phyloP scores from a whole-genome alignment of 2,329 filamentous ascomycete genomes.

The Penicillium sp. region DNA sequence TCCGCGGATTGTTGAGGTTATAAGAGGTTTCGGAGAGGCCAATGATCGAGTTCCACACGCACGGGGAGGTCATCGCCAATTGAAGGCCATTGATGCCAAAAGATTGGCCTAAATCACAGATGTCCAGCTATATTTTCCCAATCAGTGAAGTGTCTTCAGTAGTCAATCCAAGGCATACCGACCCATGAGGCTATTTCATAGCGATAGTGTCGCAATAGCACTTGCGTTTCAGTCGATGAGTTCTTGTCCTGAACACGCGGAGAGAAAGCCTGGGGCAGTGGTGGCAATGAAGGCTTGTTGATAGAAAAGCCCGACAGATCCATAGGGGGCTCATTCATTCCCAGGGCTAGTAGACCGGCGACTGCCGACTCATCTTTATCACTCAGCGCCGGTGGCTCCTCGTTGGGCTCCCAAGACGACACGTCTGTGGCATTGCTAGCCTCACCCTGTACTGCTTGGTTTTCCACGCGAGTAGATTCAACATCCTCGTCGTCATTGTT shows the following conservation, averaged over 20 bases:
- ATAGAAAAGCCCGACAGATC: constrained; percentile 2
- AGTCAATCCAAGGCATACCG: constrained; percentile 12
- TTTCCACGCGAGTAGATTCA: background rate
- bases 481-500: background rate
- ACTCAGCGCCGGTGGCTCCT: constrained; percentile 9
- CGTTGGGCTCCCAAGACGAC: background rate
- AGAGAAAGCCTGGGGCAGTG: background rate
- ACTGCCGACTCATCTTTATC: constrained; percentile 31
- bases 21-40: constrained; percentile 23
- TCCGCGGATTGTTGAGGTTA: constrained; percentile 4
- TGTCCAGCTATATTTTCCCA: constrained; percentile 42
- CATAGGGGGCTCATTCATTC: constrained; percentile 11
- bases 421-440: background rate
- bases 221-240: constrained; percentile 26
- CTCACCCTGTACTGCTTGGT: background rate
- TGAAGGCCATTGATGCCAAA: constrained; percentile 45
- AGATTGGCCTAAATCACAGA: constrained; percentile 44
- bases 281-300: background rate
- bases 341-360: constrained; percentile 27
- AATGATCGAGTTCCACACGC: constrained; percentile 21
- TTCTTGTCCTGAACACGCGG: background rate
- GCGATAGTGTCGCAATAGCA: constrained; percentile 47
- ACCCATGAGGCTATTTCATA: constrained; percentile 53
- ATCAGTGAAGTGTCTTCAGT: background rate
- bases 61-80: constrained; percentile 22